These are phyloP conservation scores for Globisporangium solare DNA, from an alignment of 352 stramenopile genomes.

Conservation along the genomic window DNA sequence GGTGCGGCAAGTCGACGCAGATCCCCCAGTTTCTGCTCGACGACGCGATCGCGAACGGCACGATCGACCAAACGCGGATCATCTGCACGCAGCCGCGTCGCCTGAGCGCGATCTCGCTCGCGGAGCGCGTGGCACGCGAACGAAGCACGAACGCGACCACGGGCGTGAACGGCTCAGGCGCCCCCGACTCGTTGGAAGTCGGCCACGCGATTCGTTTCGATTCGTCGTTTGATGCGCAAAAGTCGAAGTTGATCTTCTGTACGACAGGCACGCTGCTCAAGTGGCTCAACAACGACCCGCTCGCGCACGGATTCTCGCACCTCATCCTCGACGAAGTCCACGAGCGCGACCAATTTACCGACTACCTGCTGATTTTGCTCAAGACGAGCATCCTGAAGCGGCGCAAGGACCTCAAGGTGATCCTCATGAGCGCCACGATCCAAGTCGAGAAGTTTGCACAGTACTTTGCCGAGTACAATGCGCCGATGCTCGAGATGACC, in stretches of 20 bases:
- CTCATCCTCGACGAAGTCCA: slow-evolving; percentile 97
- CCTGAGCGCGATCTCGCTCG: slow-evolving; percentile 90
- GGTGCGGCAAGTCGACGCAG: slow-evolving; percentile 92
- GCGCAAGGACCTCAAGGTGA: slow-evolving; percentile 83
- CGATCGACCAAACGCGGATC: slow-evolving; percentile 60
- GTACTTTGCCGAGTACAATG: slow-evolving; percentile 86
- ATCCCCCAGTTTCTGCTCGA: slow-evolving; percentile 93
- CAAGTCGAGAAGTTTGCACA: slow-evolving; percentile 90
- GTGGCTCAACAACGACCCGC: slow-evolving; percentile 74
- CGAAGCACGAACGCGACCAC: slow-evolving; percentile 54
- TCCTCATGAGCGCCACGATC: slow-evolving; percentile 96
- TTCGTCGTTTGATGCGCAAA: slow-evolving; percentile 53
- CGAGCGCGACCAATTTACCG: slow-evolving; percentile 93
- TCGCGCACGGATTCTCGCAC: slow-evolving; percentile 84
- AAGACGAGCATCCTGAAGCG: slow-evolving; percentile 82
- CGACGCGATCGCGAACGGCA: slow-evolving; percentile 60
- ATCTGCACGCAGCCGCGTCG: slow-evolving; percentile 92
- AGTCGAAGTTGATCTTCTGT: slow-evolving; percentile 95
- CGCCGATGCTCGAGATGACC: slow-evolving; percentile 72
- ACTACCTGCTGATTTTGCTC: slow-evolving; percentile 95
- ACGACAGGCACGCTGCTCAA: slow-evolving; percentile 94
- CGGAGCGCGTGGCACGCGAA: slow-evolving; percentile 84
- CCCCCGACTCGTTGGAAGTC: slow-evolving; percentile 35
- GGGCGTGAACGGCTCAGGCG: slow-evolving; percentile 5
- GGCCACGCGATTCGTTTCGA: slow-evolving; percentile 94